Evolutionary conservation across 345 rosid genomes (phyloP).

Genomic region (Limnanthes douglasii): DNA sequence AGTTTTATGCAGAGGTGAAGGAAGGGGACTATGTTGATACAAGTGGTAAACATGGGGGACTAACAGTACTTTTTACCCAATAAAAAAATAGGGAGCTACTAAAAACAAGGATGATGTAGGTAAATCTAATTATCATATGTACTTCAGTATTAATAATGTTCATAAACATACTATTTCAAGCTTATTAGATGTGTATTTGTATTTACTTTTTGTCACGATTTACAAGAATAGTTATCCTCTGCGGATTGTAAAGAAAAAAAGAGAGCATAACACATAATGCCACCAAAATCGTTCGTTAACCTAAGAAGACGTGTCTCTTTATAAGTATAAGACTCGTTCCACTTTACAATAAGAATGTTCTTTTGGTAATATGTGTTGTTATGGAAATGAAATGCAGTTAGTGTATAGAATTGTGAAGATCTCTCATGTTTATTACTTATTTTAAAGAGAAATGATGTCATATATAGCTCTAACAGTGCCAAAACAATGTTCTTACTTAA

Average conservation of each 20-base stretch:
- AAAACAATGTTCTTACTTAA: background rate
- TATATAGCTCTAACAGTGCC: background rate
- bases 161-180: slow-evolving; percentile 5
- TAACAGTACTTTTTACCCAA: too few species aligned
- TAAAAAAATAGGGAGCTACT: slow-evolving; percentile 92
- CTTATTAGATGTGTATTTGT: slow-evolving; percentile 8
- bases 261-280: slow-evolving; percentile 85
- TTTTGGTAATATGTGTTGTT: slow-evolving; percentile 48
- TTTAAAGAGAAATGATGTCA: background rate
- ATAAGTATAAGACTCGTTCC: slow-evolving; percentile 1
- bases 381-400: slow-evolving; percentile 90
- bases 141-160: slow-evolving; percentile 2
- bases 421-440: slow-evolving; percentile 3
- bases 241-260: slow-evolving; percentile 88
- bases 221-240: slow-evolving; percentile 91
- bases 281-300: slow-evolving; percentile 64
- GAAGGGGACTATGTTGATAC: too few species aligned
- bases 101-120: slow-evolving; percentile 99
- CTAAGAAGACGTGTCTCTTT: slow-evolving; percentile 1
- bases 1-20: too few species aligned
- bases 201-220: slow-evolving; percentile 51
- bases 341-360: slow-evolving; percentile 2
- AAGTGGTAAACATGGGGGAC: too few species aligned
- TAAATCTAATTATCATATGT: slow-evolving; percentile 13
- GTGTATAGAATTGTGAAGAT: slow-evolving; percentile 63